phyloP scores from a whole-genome alignment of 2,329 filamentous ascomycete species.

The Fusarium circinatum region DNA sequence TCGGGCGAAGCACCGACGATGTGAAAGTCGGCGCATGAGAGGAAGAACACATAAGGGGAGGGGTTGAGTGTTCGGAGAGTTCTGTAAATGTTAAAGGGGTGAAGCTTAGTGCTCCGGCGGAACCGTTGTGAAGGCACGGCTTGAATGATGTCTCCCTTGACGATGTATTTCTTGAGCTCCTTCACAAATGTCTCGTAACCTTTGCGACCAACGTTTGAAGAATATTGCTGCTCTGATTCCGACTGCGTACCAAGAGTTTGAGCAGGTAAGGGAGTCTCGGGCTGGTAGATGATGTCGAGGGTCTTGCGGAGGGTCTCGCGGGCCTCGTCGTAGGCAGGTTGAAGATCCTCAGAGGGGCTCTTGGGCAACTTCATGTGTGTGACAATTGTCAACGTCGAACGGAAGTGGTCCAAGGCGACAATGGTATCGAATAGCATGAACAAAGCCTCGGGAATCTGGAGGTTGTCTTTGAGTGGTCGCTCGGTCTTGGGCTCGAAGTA shows the following conservation, averaged over 20 bases:
- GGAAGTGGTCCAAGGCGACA: constrained; percentile 94
- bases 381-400: constrained; percentile 90
- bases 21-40: constrained; percentile 91
- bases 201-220: constrained; percentile 87
- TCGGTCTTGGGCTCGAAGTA: constrained; percentile 99
- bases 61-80: constrained; percentile 97
- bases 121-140: constrained; percentile 95
- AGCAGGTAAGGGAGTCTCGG: constrained; percentile 79
- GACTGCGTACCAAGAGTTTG: constrained; percentile 71
- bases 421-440: constrained; percentile 99
- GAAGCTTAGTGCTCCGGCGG: constrained; percentile 85
- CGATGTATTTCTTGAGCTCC: constrained; percentile 88
- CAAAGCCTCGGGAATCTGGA: constrained; percentile 89
- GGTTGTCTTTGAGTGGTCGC: constrained; percentile 85
- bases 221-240: constrained; percentile 78
- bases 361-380: constrained; percentile 83
- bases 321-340: constrained; percentile 60
- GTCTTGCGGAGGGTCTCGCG: constrained; percentile 72
- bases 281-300: constrained; percentile 76
- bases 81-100: constrained; percentile 98
- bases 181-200: constrained; percentile 94
- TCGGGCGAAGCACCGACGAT: constrained; percentile 96
- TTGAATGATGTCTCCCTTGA: constrained; percentile 94
- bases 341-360: constrained; percentile 55
- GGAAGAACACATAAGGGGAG: constrained; percentile 96